Percentiles rank a stretch among this genome's conserved stretches.
phyloP scores from a whole-genome alignment of 352 stramenopile genomes.

The Phytophthora meadii region DNA sequence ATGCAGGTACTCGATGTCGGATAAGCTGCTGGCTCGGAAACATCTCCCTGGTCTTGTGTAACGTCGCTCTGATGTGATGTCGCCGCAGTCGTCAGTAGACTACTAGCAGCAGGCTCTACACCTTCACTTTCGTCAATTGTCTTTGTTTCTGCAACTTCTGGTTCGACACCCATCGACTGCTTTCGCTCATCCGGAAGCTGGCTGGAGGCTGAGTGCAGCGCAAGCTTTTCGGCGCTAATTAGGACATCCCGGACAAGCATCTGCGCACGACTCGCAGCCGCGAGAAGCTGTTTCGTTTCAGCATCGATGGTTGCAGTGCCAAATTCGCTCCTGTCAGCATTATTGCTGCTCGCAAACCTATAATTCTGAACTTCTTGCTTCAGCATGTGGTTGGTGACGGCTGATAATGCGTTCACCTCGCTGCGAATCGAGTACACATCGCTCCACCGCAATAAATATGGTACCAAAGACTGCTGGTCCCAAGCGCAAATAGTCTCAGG shows the following conservation, averaged over 20 bases:
- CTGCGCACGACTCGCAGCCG: slow-evolving; percentile 30
- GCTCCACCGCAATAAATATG: slow-evolving; percentile 57
- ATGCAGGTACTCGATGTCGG: too few relatives aligned
- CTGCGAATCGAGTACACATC: slow-evolving; percentile 49
- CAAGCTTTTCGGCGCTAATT: slow-evolving; percentile 43
- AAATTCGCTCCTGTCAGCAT: neutral
- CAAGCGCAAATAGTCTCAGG: slow-evolving; percentile 43
- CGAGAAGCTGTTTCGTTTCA: slow-evolving; percentile 34
- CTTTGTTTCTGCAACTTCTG: neutral
- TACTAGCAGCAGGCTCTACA: too few relatives aligned
- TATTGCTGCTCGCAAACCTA: neutral
- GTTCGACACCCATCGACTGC: neutral
- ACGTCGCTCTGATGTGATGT: too few relatives aligned
- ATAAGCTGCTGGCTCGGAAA: too few relatives aligned
- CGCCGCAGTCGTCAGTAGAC: too few relatives aligned
- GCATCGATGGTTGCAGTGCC: slow-evolving; percentile 13
- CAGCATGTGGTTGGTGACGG: slow-evolving; percentile 47
- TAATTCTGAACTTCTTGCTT: slow-evolving; percentile 40
- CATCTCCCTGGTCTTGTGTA: too few relatives aligned
- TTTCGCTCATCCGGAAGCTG: slow-evolving; percentile 44
- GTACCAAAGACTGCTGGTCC: slow-evolving; percentile 32
- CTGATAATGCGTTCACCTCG: slow-evolving; percentile 41
- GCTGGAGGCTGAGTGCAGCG: slow-evolving; percentile 48
- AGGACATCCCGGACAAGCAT: slow-evolving; percentile 46
- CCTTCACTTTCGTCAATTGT: neutral